phyloP scores from a whole-genome alignment of 805 yeast species.

The Candida saitoana region DNA sequence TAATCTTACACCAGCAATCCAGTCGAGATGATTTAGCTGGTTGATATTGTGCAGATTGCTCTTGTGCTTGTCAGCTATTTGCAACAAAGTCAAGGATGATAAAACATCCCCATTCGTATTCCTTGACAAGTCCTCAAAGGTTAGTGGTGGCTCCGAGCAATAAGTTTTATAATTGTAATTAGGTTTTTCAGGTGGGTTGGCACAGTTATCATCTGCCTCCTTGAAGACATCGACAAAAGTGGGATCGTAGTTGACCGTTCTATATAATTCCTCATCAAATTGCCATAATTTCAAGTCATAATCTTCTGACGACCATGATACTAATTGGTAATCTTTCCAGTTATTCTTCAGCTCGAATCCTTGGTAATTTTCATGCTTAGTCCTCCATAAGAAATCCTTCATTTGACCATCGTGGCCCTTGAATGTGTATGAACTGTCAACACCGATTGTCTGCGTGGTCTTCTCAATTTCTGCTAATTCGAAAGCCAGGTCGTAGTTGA shows the following conservation, averaged over 20 bases:
- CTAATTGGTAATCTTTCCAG: slow-evolving; percentile 83
- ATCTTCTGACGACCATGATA: slow-evolving; percentile 87
- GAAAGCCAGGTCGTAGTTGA: slow-evolving; percentile 42
- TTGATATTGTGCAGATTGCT: slow-evolving; percentile 30
- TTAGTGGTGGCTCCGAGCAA: slow-evolving; percentile 33
- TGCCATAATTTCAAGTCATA: slow-evolving; percentile 84
- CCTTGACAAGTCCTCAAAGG: slow-evolving; percentile 28
- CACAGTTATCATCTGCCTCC: slow-evolving; percentile 4
- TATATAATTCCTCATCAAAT: slow-evolving; percentile 32
- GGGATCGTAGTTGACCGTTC: slow-evolving; percentile 36
- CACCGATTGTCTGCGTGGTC: slow-evolving; percentile 22
- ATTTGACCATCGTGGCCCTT: slow-evolving; percentile 83
- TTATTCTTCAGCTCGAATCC: slow-evolving; percentile 50
- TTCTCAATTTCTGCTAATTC: slow-evolving; percentile 20
- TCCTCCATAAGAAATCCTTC: slow-evolving; percentile 85
- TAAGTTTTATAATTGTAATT: slow-evolving; percentile 28
- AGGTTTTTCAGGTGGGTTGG: slow-evolving; percentile 5
- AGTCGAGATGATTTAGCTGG: slow-evolving; percentile 66
- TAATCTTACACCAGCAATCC: slow-evolving; percentile 91
- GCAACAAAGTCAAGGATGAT: slow-evolving; percentile 34
- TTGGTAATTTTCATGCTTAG: slow-evolving; percentile 33
- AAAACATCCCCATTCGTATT: slow-evolving; percentile 31
- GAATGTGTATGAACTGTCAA: slow-evolving; percentile 52
- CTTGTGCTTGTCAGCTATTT: slow-evolving; percentile 33
- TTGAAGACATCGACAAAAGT: slow-evolving; percentile 11